Evolutionary conservation across 148 eudicot genomes (phyloP).

Genomic region (Camellia granthamiana): DNA sequence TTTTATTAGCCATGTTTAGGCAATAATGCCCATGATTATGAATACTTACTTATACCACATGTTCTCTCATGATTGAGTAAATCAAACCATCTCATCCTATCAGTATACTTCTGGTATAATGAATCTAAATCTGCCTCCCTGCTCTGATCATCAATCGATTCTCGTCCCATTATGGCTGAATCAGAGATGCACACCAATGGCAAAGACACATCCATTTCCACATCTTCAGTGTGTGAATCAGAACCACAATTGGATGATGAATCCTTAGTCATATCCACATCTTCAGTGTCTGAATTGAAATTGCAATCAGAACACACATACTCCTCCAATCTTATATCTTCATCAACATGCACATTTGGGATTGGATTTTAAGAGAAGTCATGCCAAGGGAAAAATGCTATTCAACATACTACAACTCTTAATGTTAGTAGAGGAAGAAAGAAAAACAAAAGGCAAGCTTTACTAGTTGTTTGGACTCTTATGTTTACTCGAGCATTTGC

Average conservation of each 20-base stretch:
- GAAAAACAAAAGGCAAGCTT: too few species aligned
- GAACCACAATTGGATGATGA: conserved; percentile 12
- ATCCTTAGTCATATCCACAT: background rate
- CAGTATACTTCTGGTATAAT: conserved; percentile 24
- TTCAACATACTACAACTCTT: too few species aligned
- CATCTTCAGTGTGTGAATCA: background rate
- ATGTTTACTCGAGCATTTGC: too few species aligned
- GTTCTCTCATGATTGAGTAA: conserved; percentile 29
- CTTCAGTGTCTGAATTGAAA: background rate
- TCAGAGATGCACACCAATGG: too few species aligned
- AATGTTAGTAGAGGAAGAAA: too few species aligned
- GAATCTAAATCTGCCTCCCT: conserved; percentile 19
- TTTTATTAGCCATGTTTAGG: too few species aligned
- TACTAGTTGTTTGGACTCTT: too few species aligned
- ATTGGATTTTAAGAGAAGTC: too few species aligned
- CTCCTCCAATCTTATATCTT: background rate
- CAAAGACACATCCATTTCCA: too few species aligned
- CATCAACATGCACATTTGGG: background rate
- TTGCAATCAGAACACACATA: background rate
- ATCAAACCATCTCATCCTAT: conserved; percentile 43
- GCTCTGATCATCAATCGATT: background rate
- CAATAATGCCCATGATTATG: too few species aligned
- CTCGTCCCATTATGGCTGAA: background rate
- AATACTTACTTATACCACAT: conserved; percentile 31
- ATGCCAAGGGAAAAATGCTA: too few species aligned